phyloP scores from a whole-genome alignment of 192 early-diverging fungal genomes.

The Entophlyctis luteolus region DNA sequence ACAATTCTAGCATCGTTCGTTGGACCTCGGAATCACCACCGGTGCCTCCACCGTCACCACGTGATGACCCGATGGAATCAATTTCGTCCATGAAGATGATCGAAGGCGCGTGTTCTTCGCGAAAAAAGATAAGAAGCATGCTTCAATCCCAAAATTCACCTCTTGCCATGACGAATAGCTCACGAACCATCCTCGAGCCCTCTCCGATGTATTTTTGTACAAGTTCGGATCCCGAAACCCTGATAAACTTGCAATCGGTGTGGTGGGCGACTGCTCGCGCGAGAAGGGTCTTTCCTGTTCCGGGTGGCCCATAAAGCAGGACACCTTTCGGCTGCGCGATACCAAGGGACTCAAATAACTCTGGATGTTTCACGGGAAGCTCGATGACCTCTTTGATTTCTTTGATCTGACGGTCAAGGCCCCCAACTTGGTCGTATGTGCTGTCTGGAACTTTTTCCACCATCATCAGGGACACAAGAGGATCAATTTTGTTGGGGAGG shows the following conservation, averaged over 20 bases:
- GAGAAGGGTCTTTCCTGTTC: slow-evolving; percentile 95
- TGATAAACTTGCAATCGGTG: slow-evolving; percentile 91
- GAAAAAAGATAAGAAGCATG: no score
- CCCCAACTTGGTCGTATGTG: slow-evolving; percentile 99
- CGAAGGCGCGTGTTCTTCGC: slow-evolving; percentile 83
- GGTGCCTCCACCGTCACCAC: slow-evolving; percentile 73
- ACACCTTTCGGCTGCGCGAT: slow-evolving; percentile 99
- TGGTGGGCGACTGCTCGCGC: slow-evolving; percentile 96
- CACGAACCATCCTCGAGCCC: slow-evolving; percentile 93
- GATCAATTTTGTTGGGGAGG: slow-evolving; percentile 96
- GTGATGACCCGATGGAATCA: slow-evolving; percentile 94
- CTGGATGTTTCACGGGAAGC: slow-evolving; percentile 98
- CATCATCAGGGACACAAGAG: slow-evolving; percentile 99
- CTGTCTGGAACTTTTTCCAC: slow-evolving; percentile 99
- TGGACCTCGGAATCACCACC: slow-evolving; percentile 91
- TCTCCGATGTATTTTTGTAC: slow-evolving; percentile 99
- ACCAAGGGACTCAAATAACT: slow-evolving; percentile 94
- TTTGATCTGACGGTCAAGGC: slow-evolving; percentile 98
- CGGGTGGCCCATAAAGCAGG: slow-evolving; percentile 88
- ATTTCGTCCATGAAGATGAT: slow-evolving; percentile 99
- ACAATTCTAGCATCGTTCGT: slow-evolving; percentile 96
- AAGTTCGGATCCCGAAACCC: slow-evolving; percentile 88
- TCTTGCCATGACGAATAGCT: slow-evolving; percentile 97
- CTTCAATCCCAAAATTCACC: no score
- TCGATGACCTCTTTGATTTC: slow-evolving; percentile 99